phyloP scores from a whole-genome alignment of 345 rosid species.

The Pistacia integerrima region DNA sequence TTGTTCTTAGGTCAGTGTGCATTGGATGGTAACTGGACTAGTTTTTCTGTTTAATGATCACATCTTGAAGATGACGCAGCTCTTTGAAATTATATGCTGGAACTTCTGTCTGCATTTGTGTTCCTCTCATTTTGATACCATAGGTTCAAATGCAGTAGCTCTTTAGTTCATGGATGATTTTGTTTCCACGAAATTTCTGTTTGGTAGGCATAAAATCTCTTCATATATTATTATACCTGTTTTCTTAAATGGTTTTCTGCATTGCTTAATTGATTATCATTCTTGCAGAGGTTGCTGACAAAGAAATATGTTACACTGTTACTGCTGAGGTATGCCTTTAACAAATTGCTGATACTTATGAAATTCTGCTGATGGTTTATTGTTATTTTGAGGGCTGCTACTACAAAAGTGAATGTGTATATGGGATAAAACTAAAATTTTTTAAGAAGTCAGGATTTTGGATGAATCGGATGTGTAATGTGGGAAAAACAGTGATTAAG shows the following conservation, averaged over 20 bases:
- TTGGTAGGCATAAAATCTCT: background rate
- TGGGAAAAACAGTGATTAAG: background rate
- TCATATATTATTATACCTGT: background rate
- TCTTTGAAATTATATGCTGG: background rate
- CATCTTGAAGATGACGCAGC: background rate
- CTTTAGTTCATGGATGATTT: background rate
- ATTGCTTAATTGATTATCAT: background rate
- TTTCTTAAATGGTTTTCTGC: background rate
- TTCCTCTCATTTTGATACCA: background rate
- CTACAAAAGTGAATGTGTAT: background rate
- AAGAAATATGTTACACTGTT: conserved; percentile 38
- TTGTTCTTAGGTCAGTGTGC: background rate
- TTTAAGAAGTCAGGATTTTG: background rate
- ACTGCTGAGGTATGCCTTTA: conserved; percentile 41
- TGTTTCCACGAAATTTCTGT: background rate
- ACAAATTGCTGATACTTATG: conserved; percentile 3
- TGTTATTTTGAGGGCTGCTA: background rate
- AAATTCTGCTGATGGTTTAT: background rate
- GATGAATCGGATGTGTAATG: background rate
- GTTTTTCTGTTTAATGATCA: background rate
- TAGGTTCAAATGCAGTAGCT: background rate
- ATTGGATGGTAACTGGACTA: background rate
- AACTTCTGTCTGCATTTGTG: background rate
- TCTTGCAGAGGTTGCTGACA: conserved; percentile 39
- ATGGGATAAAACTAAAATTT: background rate